Evolutionary conservation across 2,329 filamentous ascomycete species (phyloP), one percentile per base, ranked within the genome.

Genomic region (Ophiostoma australiae): DNA sequence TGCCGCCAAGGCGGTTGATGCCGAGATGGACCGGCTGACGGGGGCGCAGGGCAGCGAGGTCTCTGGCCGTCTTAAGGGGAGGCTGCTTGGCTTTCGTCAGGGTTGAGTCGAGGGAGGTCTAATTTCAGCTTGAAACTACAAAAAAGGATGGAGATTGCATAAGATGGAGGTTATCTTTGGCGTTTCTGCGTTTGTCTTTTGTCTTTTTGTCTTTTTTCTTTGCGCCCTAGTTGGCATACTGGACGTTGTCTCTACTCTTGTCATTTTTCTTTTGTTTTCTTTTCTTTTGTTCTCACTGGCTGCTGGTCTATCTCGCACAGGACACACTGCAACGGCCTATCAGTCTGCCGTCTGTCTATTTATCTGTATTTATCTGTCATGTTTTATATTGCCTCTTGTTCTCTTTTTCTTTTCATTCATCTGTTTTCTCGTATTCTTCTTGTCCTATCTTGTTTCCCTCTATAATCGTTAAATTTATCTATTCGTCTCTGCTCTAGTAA

Each of bases 1-100:
- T 7, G 78, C 77, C 3, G 74, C 77, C 69, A 76, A 76, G 70
- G 77, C 76, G 20, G 76, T 77, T 7, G 74, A 75, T 27, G 69
- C 70, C 1, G 75, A 74, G 67, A 70, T 76, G 63, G 73, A 74
- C 61, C 73, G 72, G 33, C 71, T 73, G 52, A 75, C 74, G 13
- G 71, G 69, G 61, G 35, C 52, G 61, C 70, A 73, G 39, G 71
- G 69, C 1, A 27, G 44, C 1, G 69, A 71, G 33, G 41, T 33
- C 1, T 66, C 63, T 17, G 67, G 44, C 3, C 69, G 52, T 52
- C 67, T 65, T 23, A 68, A 71, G 69, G 65, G 69, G 71, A 71
- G 65, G 69, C 58, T 73, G 61, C 71, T 70, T 70, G 70, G 69
- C 7, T 5, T 68, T 6, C 70, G 68, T 41, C 70, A 58, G 20